phyloP scores from a whole-genome alignment of 768 basidiomycete genomes.

The Cystobasidium tubakii region DNA sequence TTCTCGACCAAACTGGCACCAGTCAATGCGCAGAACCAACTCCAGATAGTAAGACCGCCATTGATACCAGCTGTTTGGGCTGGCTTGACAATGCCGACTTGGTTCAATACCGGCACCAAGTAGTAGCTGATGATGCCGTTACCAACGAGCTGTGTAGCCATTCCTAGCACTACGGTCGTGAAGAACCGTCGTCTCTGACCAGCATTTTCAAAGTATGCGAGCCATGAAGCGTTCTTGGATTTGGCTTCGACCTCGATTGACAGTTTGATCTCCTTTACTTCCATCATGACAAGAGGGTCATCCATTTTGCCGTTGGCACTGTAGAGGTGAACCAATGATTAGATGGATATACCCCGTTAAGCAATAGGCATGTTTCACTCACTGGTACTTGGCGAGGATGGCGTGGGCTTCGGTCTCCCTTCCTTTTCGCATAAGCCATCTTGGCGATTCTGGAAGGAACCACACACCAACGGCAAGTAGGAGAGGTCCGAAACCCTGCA shows the following conservation, averaged over 20 bases:
- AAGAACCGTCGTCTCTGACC: conserved; percentile 25
- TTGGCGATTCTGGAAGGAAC: conserved; percentile 8
- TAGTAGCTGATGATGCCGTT: conserved; percentile 21
- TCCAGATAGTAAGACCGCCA: conserved; percentile 40
- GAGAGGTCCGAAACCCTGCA: conserved; percentile 14
- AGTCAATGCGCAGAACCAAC: conserved; percentile 10
- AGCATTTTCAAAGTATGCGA: conserved; percentile 21
- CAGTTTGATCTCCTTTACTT: conserved; percentile 20
- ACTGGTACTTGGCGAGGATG: conserved; percentile 23
- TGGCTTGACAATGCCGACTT: conserved; percentile 46
- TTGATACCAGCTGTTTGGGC: conserved; percentile 41
- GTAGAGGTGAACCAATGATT: neutral
- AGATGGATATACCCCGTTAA: too few relatives aligned
- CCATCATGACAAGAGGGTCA: conserved; percentile 19
- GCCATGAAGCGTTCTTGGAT: neutral
- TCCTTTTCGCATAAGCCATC: conserved; percentile 16
- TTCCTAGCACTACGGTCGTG: conserved; percentile 9
- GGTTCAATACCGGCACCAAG: conserved; percentile 20
- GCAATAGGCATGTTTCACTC: neutral
- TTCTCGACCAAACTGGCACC: conserved; percentile 47
- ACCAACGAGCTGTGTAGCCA: conserved; percentile 10
- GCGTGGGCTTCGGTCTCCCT: conserved; percentile 21
- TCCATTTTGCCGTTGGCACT: conserved; percentile 32
- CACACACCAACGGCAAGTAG: conserved; percentile 5
- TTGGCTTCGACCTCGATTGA: conserved; percentile 9